Evolutionary conservation across 495 filamentous ascomycete genomes (phyloP).

Genomic region (Articulospora tetracladia): DNA sequence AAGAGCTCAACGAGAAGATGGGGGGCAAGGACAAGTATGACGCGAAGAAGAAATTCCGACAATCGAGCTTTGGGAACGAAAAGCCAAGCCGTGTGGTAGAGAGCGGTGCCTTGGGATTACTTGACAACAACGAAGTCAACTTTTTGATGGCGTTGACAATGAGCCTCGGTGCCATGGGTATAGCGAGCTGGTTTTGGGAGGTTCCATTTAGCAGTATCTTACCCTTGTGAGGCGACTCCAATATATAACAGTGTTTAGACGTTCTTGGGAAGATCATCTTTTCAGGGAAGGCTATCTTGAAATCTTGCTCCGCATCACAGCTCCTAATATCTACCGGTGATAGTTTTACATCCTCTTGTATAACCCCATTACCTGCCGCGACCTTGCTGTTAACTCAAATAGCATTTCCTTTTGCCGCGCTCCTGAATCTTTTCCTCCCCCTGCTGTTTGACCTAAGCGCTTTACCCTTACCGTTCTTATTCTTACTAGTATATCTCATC

Average conservation of each 20-base stretch:
- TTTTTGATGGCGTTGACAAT: constrained; percentile 79
- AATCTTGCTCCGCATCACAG: background rate
- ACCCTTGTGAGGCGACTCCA: constrained; percentile 1
- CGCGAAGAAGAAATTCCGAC: constrained; percentile 33
- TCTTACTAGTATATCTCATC: background rate
- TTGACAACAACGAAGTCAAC: constrained; percentile 95
- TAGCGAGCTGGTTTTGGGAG: constrained; percentile 49
- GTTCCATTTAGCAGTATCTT: constrained; percentile 39
- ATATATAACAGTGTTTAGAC: background rate
- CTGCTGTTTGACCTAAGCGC: background rate
- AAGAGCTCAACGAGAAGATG: constrained; percentile 19
- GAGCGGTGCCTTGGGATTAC: constrained; percentile 61
- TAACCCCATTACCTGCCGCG: background rate
- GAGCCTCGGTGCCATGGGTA: constrained; percentile 74
- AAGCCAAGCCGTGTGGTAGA: constrained; percentile 69
- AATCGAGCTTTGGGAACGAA: constrained; percentile 46
- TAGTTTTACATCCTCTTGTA: background rate
- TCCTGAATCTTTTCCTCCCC: background rate
- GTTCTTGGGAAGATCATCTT: background rate
- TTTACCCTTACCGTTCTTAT: background rate
- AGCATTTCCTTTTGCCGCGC: background rate
- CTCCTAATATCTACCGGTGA: background rate
- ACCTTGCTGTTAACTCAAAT: background rate
- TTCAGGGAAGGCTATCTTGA: background rate
- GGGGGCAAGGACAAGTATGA: constrained; percentile 19